Percentiles rank a stretch among this genome's conserved stretches.
Conservation (phyloP, 176 grass and related monocot genomes). For the Raddia guianensis region DNA sequence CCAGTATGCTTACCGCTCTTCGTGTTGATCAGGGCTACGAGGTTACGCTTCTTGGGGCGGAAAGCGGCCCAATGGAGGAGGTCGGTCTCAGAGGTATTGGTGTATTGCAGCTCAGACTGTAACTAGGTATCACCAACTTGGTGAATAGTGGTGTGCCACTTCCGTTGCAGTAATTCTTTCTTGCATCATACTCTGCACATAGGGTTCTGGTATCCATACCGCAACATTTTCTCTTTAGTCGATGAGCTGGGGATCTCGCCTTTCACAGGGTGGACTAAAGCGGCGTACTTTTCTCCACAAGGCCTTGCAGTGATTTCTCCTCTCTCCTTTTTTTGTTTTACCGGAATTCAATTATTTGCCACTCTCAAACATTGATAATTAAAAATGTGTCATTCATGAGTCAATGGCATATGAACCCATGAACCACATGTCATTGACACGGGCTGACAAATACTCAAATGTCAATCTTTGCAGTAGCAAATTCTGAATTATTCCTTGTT, state of each 20-base stretch:
- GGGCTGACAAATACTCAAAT: no score
- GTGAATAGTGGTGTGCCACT: neutral
- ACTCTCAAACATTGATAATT: no score
- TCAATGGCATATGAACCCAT: no score
- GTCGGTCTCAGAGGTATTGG: conserved; percentile 68
- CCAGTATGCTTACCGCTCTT: neutral
- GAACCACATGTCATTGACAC: no score
- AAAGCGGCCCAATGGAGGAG: conserved; percentile 63
- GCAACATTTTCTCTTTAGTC: conserved; percentile 75
- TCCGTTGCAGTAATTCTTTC: conserved; percentile 6
- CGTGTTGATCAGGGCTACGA: conserved; percentile 61
- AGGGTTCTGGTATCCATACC: conserved; percentile 89
- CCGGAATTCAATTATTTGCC: no score
- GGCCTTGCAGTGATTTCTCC: no score
- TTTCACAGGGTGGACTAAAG: conserved; percentile 82
- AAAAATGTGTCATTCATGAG: no score
- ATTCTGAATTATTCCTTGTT: no score
- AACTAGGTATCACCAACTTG: neutral
- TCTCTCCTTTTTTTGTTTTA: no score
- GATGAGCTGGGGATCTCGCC: conserved; percentile 80
- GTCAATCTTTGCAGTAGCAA: no score
- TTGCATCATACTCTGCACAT: conserved; percentile 15
- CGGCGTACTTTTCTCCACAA: no score
- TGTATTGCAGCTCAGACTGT: no score
- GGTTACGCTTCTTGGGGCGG: conserved; percentile 67